Percentiles rank a stretch among this genome's conserved stretches.
These are phyloP conservation scores for Penicillium aurantiogriseum DNA, from an alignment of 2,329 filamentous ascomycete species.

Conservation along the genomic window DNA sequence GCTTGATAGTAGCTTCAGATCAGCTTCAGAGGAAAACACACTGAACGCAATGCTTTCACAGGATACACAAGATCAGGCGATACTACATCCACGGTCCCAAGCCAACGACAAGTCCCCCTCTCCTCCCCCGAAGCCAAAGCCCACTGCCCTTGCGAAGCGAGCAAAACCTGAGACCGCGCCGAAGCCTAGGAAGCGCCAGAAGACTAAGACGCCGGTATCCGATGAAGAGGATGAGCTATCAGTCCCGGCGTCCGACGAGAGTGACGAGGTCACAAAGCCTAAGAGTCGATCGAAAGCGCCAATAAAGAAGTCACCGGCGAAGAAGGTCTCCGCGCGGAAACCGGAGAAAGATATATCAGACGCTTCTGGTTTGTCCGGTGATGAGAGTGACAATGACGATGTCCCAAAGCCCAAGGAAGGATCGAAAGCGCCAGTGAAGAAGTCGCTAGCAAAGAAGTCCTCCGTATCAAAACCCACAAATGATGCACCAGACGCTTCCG, in stretches of 20 bases:
- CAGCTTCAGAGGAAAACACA: not conserved
- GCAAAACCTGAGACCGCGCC: conserved; percentile 21
- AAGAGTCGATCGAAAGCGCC: conserved; percentile 18
- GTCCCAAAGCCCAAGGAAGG: conserved; percentile 21
- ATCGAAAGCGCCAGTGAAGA: conserved; percentile 7
- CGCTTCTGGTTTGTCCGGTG: conserved; percentile 11
- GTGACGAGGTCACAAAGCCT: conserved; percentile 23
- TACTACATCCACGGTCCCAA: conserved; percentile 12
- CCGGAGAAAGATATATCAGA: conserved; percentile 6
- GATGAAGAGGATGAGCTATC: conserved; percentile 22
- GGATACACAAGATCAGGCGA: conserved; percentile 34
- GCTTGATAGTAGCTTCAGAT: not conserved
- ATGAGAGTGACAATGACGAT: conserved; percentile 27
- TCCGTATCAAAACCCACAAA: conserved; percentile 4
- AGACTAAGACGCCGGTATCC: conserved; percentile 30
- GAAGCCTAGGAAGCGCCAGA: conserved; percentile 36
- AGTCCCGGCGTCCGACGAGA: conserved; percentile 16
- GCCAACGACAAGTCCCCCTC: conserved; percentile 14
- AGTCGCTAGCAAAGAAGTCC: conserved; percentile 12
- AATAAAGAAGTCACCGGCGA: not conserved
- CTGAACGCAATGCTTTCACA: conserved; percentile 19
- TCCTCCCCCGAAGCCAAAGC: conserved; percentile 20
- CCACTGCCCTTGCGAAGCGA: conserved; percentile 29
- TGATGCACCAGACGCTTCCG: conserved; percentile 4
- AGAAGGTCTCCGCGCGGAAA: conserved; percentile 6